These are phyloP conservation scores for Neurospora sp. DNA, from an alignment of 495 filamentous ascomycete genomes.

Conservation along the genomic window DNA sequence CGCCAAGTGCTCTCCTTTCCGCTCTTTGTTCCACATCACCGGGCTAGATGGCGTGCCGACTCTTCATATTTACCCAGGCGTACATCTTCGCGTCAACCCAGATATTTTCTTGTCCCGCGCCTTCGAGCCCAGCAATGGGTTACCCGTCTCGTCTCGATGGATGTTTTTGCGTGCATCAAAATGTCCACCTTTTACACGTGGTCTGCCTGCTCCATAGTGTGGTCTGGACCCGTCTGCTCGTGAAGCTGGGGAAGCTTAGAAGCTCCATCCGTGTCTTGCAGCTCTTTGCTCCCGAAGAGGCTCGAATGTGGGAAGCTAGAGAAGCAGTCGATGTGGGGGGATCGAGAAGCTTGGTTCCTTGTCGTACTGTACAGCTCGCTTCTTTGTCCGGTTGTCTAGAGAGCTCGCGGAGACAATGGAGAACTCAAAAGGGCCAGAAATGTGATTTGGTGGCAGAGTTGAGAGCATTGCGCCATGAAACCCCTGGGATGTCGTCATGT, in stretches of 20 bases:
- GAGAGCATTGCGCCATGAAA: conserved; percentile 1
- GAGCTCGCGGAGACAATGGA: not conserved
- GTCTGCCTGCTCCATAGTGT: not conserved
- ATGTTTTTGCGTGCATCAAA: not conserved
- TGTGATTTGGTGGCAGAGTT: not conserved
- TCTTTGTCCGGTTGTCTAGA: not conserved
- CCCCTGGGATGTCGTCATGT: conserved; percentile 5
- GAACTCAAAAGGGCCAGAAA: not conserved
- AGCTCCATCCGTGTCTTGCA: not conserved
- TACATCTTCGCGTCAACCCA: not conserved
- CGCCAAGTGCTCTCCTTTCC: not conserved
- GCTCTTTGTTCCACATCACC: not conserved
- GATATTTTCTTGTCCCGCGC: not conserved
- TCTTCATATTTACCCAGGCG: not conserved
- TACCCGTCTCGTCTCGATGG: not conserved
- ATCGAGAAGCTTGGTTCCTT: not conserved
- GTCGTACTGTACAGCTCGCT: not conserved
- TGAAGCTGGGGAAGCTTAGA: not conserved
- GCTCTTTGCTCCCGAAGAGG: not conserved
- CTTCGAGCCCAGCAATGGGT: not conserved
- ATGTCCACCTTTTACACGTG: not conserved
- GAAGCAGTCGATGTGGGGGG: not conserved
- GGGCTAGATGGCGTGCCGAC: not conserved
- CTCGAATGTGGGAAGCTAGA: not conserved
- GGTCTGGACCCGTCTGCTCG: not conserved